phyloP scores from a whole-genome alignment of 176 grass and related monocot genomes.

The Secale cereale region DNA sequence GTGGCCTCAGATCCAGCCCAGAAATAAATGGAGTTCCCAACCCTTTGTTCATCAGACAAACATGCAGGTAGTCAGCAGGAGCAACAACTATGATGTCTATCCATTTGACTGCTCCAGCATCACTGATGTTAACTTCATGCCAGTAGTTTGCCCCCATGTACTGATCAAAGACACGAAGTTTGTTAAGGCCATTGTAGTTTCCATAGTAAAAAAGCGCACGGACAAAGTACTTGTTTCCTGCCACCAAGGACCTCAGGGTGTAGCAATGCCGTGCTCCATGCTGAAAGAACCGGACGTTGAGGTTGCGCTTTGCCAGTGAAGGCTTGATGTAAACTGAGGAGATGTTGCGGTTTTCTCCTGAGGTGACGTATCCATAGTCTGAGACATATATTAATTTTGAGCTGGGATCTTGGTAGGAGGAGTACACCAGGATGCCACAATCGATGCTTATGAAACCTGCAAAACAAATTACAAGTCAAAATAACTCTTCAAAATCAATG shows the following conservation, averaged over 20 bases:
- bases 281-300: slow-evolving; percentile 35
- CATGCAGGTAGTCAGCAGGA: slow-evolving; percentile 38
- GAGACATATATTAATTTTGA: slow-evolving; percentile 41
- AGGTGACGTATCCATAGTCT: slow-evolving; percentile 45
- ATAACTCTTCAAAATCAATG: not conserved
- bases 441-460: slow-evolving; percentile 76
- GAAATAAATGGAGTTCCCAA: slow-evolving; percentile 57
- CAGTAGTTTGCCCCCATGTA: slow-evolving; percentile 48
- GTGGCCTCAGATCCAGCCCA: slow-evolving; percentile 36
- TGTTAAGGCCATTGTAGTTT: slow-evolving; percentile 50
- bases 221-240: slow-evolving; percentile 47
- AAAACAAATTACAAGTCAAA: not conserved
- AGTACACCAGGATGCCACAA: slow-evolving; percentile 37
- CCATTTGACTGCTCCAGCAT: not conserved
- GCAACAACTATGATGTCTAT: slow-evolving; percentile 43
- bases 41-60: slow-evolving; percentile 47
- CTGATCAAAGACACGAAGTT: slow-evolving; percentile 42
- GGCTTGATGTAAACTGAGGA: slow-evolving; percentile 6
- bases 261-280: slow-evolving; percentile 49
- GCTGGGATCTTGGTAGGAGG: not conserved
- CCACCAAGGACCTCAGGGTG: slow-evolving; percentile 35
- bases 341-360: slow-evolving; percentile 45
- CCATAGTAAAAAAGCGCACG: slow-evolving; percentile 47
- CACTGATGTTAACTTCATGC: slow-evolving; percentile 19
- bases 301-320: not conserved